Base-by-base conservation (phyloP, 306 rosid genomes). In the Morella rubra region DNA sequence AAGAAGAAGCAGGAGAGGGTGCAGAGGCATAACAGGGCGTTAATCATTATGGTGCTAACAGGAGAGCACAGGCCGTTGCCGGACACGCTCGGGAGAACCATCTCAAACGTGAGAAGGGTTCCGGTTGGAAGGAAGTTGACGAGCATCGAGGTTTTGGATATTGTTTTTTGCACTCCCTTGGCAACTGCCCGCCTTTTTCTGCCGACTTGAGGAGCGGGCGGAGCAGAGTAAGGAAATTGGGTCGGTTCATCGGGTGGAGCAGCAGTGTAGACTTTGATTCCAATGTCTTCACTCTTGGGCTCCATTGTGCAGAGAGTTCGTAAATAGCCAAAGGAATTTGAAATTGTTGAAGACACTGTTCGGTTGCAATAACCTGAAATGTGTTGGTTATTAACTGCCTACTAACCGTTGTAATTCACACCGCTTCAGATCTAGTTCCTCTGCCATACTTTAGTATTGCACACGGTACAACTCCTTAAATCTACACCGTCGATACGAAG, bases 111-210 rank as follows among this genome's bases (percentile, higher is more conserved):
- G 0, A 93, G 80, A 27, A 88, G 96, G 8, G 98, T 93, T 0
- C 97, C 96, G 0, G 96, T 91, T 0, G 98, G 98, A 24, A 93
- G 96, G 83, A 91, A 91, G 87, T 93, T 91, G 0, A 86, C 90
- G 0, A 93, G 93, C 75, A 90, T 76, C 1, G 97, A 90, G 0
- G 96, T 86, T 24, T 88, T 90, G 0, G 96, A 88, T 18, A 91
- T 84, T 3, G 92, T 91, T 46, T 93, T 93, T 27, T 93, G 96
- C 55, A 91, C 91, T 0, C 98, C 92, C 54, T 91, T 91, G 1
- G 97, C 96, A 27, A 90, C 82, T 2, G 86, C 89, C 1, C 92
- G 82, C 1, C 96, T 81, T 64, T 88, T 88, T 7, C 81, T 67
- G 5, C 87, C 81, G 0, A 76, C 73, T n/a, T 75, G 76, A 2